Percentiles rank a stretch among this genome's conserved stretches.
Evolutionary conservation across 805 yeast genomes (phyloP).

Genomic region (Zygosaccharomyces lentus): DNA sequence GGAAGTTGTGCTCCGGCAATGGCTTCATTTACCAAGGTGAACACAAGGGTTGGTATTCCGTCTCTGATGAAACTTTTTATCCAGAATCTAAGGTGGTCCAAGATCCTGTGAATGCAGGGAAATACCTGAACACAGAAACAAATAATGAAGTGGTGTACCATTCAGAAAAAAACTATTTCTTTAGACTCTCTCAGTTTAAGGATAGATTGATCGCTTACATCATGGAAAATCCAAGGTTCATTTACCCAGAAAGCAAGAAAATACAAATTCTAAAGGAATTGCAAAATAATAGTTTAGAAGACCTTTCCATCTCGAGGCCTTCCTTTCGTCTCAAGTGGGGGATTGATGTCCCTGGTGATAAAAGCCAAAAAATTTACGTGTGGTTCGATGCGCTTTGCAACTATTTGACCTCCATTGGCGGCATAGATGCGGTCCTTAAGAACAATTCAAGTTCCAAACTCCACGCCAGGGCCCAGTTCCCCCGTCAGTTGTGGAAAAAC

Average conservation of each 20-base stretch:
- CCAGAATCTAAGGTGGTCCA: slow-evolving; percentile 68
- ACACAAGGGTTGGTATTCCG: slow-evolving; percentile 92
- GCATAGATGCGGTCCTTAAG: slow-evolving; percentile 37
- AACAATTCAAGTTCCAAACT: slow-evolving; percentile 16
- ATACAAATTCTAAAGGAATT: slow-evolving; percentile 56
- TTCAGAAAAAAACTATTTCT: slow-evolving; percentile 83
- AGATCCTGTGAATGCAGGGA: slow-evolving; percentile 24
- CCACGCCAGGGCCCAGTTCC: slow-evolving; percentile 1
- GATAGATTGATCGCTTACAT: slow-evolving; percentile 47
- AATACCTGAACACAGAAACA: slow-evolving; percentile 52
- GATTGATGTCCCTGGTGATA: slow-evolving; percentile 77
- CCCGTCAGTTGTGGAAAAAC: slow-evolving; percentile 25
- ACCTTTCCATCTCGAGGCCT: slow-evolving; percentile 87
- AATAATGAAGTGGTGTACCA: slow-evolving; percentile 71
- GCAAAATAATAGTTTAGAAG: slow-evolving; percentile 45
- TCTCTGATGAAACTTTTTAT: slow-evolving; percentile 91
- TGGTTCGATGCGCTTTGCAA: slow-evolving; percentile 96
- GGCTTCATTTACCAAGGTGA: slow-evolving; percentile 76
- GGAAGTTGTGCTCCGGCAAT: slow-evolving; percentile 56
- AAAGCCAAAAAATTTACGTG: slow-evolving; percentile 77
- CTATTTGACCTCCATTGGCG: slow-evolving; percentile 72
- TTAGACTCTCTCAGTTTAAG: slow-evolving; percentile 62
- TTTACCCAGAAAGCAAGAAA: slow-evolving; percentile 61
- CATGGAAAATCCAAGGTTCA: slow-evolving; percentile 49
- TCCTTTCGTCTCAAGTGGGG: slow-evolving; percentile 80